A percentile compares a stretch with the other conserved stretches of the same genome.
phyloP scores from a whole-genome alignment of 495 filamentous ascomycete genomes.

The Letharia lupina region DNA sequence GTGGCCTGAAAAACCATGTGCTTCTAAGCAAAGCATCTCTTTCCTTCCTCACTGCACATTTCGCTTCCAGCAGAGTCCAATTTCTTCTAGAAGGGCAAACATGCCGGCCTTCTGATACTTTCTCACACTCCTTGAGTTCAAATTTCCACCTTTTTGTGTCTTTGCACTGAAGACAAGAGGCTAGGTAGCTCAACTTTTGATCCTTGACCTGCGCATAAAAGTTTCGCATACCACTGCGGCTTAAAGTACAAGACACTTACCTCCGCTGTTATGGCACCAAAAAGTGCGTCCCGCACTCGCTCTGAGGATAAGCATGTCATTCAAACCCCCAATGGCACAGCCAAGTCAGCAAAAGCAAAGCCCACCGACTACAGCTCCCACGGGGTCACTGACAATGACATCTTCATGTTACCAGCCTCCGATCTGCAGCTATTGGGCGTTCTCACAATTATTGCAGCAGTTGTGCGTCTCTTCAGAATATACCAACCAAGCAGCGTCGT shows the following conservation, averaged over 20 bases:
- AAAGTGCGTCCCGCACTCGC: slow-evolving; percentile 9
- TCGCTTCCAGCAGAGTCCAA: background rate
- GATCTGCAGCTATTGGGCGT: slow-evolving; percentile 70
- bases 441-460: slow-evolving; percentile 65
- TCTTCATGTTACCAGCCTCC: slow-evolving; percentile 59
- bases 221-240: slow-evolving; percentile 5
- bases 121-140: slow-evolving; percentile 7
- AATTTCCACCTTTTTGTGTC: background rate
- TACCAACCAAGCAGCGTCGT: slow-evolving; percentile 95
- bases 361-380: slow-evolving; percentile 42
- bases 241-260: background rate
- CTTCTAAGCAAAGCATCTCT: background rate
- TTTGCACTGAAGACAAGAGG: background rate
- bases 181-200: slow-evolving; percentile 1
- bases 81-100: slow-evolving; percentile 17
- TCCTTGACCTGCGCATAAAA: slow-evolving; percentile 5
- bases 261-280: slow-evolving; percentile 18
- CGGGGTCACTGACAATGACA: slow-evolving; percentile 45
- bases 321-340: slow-evolving; percentile 18
- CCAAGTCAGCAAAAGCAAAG: slow-evolving; percentile 14
- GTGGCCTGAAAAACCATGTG: slow-evolving; percentile 21
- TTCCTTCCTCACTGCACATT: background rate
- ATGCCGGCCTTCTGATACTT: slow-evolving; percentile 32
- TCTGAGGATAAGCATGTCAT: slow-evolving; percentile 2
- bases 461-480: slow-evolving; percentile 87